Evolutionary conservation across 768 basidiomycete species (phyloP).

Genomic region (Amanita brunnescens): DNA sequence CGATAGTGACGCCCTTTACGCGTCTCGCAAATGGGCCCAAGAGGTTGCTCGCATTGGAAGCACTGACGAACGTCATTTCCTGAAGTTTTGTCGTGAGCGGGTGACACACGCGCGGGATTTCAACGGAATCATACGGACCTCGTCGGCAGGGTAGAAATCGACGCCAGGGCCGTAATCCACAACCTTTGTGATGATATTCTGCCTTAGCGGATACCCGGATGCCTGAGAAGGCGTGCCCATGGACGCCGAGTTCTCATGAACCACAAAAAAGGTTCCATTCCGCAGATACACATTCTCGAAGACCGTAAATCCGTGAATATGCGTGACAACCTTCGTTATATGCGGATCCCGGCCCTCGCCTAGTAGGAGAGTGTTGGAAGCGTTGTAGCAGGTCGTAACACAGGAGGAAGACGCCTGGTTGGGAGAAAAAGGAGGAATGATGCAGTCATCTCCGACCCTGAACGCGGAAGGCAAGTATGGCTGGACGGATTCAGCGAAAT

Average conservation of each 20-base stretch:
- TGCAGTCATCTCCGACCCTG: neutral
- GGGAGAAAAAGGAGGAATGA: neutral
- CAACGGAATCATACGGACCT: slow-evolving; percentile 16
- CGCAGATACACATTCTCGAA: slow-evolving; percentile 67
- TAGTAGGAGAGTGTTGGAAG: neutral
- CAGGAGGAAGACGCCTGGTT: neutral
- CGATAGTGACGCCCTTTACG: slow-evolving; percentile 14
- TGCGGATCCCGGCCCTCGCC: neutral
- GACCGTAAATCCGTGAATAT: slow-evolving; percentile 62
- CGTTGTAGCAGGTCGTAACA: neutral
- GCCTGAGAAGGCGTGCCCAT: neutral
- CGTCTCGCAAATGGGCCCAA: slow-evolving; percentile 15
- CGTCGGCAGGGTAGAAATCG: slow-evolving; percentile 21
- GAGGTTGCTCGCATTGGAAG: slow-evolving; percentile 11
- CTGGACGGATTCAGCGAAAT: neutral
- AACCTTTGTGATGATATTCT: slow-evolving; percentile 30
- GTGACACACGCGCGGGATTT: neutral
- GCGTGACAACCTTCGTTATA: neutral
- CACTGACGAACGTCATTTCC: slow-evolving; percentile 20
- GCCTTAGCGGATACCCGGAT: slow-evolving; percentile 33
- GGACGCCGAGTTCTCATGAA: slow-evolving; percentile 28
- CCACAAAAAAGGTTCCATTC: slow-evolving; percentile 62
- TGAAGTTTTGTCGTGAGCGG: neutral
- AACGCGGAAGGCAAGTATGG: neutral
- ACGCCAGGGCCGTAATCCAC: slow-evolving; percentile 12